These are phyloP conservation scores for Poronia punctata DNA, from an alignment of 495 filamentous ascomycete species.

Conservation along the genomic window DNA sequence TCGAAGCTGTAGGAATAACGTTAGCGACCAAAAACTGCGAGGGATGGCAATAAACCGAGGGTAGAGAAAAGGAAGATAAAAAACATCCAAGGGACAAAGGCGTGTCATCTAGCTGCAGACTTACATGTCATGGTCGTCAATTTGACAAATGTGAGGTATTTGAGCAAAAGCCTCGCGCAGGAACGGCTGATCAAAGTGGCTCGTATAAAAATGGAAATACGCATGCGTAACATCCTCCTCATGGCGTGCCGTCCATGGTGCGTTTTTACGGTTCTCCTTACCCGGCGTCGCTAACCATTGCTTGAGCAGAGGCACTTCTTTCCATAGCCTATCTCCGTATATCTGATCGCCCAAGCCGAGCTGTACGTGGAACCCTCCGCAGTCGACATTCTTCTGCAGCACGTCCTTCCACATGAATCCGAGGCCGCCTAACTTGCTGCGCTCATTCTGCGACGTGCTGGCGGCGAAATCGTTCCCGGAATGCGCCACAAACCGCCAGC, in stretches of 20 bases:
- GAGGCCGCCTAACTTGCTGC: conserved; percentile 74
- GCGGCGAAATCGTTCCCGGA: conserved; percentile 93
- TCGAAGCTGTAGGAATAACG: conserved; percentile 65
- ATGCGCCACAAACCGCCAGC: conserved; percentile 95
- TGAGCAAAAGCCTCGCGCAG: conserved; percentile 92
- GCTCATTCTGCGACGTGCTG: conserved; percentile 76
- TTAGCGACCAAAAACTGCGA: not conserved
- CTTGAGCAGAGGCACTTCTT: conserved; percentile 82
- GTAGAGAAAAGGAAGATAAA: no score
- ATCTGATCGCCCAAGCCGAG: conserved; percentile 90
- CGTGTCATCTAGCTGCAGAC: no score
- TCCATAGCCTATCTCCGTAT: conserved; percentile 94
- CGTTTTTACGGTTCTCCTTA: conserved; percentile 84
- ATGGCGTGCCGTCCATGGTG: conserved; percentile 83
- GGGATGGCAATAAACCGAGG: no score
- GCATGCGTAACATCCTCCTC: conserved; percentile 93
- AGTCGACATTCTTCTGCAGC: conserved; percentile 93
- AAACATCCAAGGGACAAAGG: no score
- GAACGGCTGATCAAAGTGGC: conserved; percentile 93
- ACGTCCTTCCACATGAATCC: conserved; percentile 99
- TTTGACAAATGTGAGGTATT: conserved; percentile 86
- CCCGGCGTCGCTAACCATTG: conserved; percentile 90
- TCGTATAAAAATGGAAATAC: conserved; percentile 98
- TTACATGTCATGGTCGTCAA: conserved; percentile 98
- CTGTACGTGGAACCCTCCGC: conserved; percentile 90